Evolutionary conservation across 495 filamentous ascomycete species (phyloP), one percentile per base, ranked within the genome.

Genomic region (Ramalina intermedia): DNA sequence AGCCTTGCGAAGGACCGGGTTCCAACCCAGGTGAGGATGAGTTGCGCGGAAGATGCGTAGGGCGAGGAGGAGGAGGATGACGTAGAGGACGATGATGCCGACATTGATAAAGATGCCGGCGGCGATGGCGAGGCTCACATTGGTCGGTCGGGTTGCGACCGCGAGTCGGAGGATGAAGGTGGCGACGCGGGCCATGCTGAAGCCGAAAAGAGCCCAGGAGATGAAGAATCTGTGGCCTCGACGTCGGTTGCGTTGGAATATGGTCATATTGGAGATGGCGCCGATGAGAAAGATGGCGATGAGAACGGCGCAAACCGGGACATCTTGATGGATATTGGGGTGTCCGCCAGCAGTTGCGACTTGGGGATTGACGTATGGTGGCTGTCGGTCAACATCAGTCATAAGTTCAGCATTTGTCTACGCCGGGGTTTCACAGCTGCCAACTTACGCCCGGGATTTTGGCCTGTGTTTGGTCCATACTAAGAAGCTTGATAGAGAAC

Each of bases 1-100:
- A 16, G 62, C 48, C 16, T 59, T 48, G 2, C 62, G 62, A 16
- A 75, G 60, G 21, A 57, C 48, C 6, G 57, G 69, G 36, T 74
- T 68, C 81, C 81, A 85, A 37, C 85, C 85, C 42, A 88, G 62
- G 3, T 62, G 56, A 0, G 85, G 87, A 49, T 88, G 81, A 14
- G 75, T 74, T 3, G 80, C 84, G 29, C 87, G 72, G 8, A 89
- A 56, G 24, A 91, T 74, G 29, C 87, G 78, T 59, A 87, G 82
- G 1, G 80, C 65, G 58, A 85, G 81, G 55, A 90, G 66, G 29
- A 94, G 67, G 60, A 93, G 86, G 60, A 85, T 61, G 47, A 94
- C 63, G 63, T 82, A 91, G 21, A 91, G 62, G 12, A 93, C 53
- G 29, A 93, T 53, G 26, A 86, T 73, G 27, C 88, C 88, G 0